Evolutionary conservation across 2,329 filamentous ascomycete genomes (phyloP), one percentile per base, ranked within the genome.

Genomic region (Orbilia ellipsospora): DNA sequence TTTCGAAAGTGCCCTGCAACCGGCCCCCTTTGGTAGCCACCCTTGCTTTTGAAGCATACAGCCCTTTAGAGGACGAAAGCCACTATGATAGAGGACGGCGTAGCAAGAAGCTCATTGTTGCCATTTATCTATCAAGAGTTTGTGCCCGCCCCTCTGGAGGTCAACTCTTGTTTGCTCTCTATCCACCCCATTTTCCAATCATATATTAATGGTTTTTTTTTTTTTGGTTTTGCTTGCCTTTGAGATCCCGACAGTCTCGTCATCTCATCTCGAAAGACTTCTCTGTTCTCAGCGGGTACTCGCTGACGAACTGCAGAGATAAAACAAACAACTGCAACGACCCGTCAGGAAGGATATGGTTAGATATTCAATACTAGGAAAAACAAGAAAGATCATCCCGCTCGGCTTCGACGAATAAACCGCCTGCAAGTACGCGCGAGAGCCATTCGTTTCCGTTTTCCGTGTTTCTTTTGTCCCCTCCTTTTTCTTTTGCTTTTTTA

Each of bases 11-110:
- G 60, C 36, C 50, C 23, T 42, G 61, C 61, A 56, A 31, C 16
- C 16, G 13, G 36, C 42, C 54, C 31, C 63, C 54, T 48, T 67
- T 48, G 36, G 57, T 28, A n/a, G n/a, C 48, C 51, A 69, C 64
- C 64, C 72, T 75, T 75, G 72, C 57, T 54, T 55, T 51, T 23
- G 48, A 51, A 16, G 44, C 45, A 63, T 52, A 72, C 57, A 44
- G 44, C 54, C 57, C 42, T 50, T 42, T 20, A 55, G 64, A 63
- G 50, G 57, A 65, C 2, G 20, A 59, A 40, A 59, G 66, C 51
- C 66, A 57, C 66, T 51, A 13, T 8, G 51, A 61, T 61, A 61
- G 66, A 63, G 57, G 57, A 36, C 31, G 31, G 31, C 5, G 31
- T 36, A 70, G 66, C 31, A 36, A 31, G 7, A 28, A 16, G 44